phyloP scores from a whole-genome alignment of 1,139 yeast genomes.

The Scheffersomyces segobiensis region DNA sequence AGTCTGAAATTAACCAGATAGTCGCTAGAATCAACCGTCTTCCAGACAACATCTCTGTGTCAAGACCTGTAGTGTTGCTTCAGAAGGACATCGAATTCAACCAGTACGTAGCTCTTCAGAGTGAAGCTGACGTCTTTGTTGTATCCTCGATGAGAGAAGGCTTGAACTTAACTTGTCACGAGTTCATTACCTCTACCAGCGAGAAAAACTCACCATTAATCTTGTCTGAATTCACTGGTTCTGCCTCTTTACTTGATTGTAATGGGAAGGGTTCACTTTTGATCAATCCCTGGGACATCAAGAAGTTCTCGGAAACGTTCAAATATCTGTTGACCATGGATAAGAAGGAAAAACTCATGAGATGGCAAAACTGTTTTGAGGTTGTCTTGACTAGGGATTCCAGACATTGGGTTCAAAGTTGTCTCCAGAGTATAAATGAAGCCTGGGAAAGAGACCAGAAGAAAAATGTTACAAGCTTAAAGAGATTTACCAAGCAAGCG shows the following conservation, averaged over 20 bases:
- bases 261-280: slow-evolving; percentile 66
- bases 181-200: slow-evolving; percentile 76
- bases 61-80: slow-evolving; percentile 82
- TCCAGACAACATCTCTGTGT: slow-evolving; percentile 68
- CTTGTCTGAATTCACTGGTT: slow-evolving; percentile 91
- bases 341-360: slow-evolving; percentile 50
- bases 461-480: slow-evolving; percentile 24
- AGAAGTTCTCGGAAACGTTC: slow-evolving; percentile 63
- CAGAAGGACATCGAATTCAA: slow-evolving; percentile 88
- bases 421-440: slow-evolving; percentile 53
- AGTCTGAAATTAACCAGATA: slow-evolving; percentile 70
- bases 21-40: slow-evolving; percentile 84
- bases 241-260: slow-evolving; percentile 67
- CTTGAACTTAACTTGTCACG: slow-evolving; percentile 94
- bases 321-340: slow-evolving; percentile 65
- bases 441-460: slow-evolving; percentile 64
- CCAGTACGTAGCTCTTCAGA: slow-evolving; percentile 81
- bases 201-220: slow-evolving; percentile 79
- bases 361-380: slow-evolving; percentile 65
- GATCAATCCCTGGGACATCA: slow-evolving; percentile 89
- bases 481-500: slow-evolving; percentile 26
- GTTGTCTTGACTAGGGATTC: slow-evolving; percentile 70
- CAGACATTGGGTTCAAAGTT: slow-evolving; percentile 66
- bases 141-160: slow-evolving; percentile 96
- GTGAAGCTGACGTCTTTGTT: slow-evolving; percentile 84